Conservation (phyloP, 495 filamentous ascomycete genomes). For the Neurospora sp. region DNA sequence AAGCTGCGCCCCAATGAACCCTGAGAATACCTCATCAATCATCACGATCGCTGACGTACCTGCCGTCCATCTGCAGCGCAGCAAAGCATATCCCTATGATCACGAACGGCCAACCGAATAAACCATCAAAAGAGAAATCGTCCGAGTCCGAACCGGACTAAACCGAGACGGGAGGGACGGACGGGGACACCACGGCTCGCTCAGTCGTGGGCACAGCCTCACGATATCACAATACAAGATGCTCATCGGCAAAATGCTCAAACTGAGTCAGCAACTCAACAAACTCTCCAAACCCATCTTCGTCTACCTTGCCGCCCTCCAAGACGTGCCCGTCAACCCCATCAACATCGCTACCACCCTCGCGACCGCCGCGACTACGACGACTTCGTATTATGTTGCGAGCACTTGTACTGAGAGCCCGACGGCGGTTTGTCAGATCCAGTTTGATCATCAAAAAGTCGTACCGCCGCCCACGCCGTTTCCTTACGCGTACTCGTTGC, state of each 20-base stretch:
- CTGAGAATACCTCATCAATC: background rate
- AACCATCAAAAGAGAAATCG: background rate
- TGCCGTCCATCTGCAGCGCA: background rate
- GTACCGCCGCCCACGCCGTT: background rate
- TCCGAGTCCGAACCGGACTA: background rate
- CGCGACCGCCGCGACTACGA: background rate
- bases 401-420: background rate
- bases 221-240: background rate
- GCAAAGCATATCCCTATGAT: background rate
- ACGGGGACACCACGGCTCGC: background rate
- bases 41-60: background rate
- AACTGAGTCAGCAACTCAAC: background rate
- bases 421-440: background rate
- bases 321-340: background rate
- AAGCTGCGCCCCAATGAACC: background rate
- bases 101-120: background rate
- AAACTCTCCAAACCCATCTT: background rate
- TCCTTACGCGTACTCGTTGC: background rate
- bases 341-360: conserved; percentile 1
- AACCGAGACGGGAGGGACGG: background rate
- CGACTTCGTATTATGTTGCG: background rate
- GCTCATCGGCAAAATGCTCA: background rate
- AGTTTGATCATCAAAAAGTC: background rate
- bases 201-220: background rate
- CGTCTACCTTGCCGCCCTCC: background rate